Evolutionary conservation across 257 asterid species (phyloP), one percentile per base, ranked within the genome.

Genomic region (Fraxinus excelsior): DNA sequence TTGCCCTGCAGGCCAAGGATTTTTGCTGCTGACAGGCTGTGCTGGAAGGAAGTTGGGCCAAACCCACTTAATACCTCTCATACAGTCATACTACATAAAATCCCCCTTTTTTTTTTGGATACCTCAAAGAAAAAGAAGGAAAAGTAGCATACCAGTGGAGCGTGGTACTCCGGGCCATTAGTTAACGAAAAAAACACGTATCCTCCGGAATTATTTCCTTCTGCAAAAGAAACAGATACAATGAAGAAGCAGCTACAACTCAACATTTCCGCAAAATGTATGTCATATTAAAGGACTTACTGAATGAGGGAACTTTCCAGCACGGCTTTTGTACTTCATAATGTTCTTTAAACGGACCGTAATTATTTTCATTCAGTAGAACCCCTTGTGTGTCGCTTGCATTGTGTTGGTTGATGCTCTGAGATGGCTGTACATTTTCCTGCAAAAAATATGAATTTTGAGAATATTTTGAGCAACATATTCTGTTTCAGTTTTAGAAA

Each of bases 141-240:
- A n/a, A 77, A 46, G 32, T 23, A 74, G 25, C 13, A 28, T 78
- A 90, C 96, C 92, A 90, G 95, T 7, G 82, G 79, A 74, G 84
- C 86, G 76, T 92, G 96, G 82, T 81, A 85, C 53, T 92, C 92
- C n/a, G 90, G 90, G 75, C 84, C 87, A 69, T 80, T 73, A 51
- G 80, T 84, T 80, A 92, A 71, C 14, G 92, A 77, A 76, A 92
- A 83, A 68, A 85, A 78, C 62, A 92, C 72, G 78, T 82, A 84
- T 25, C 95, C 95, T 38, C 64, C 70, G 9, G 86, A 35, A 31
- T 76, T 79, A 32, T 71, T 77, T 73, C 73, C 88, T 67, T 76
- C 87, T 84, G 79, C 80, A 42, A 60, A n/a, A 66, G 38, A 16
- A 73, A 32, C 4, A 66, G 25, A 32, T 77, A 38, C n/a, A 26